These are phyloP conservation scores for Dioscorea zingiberensis DNA, from an alignment of 106 monocot species.

Conservation along the genomic window DNA sequence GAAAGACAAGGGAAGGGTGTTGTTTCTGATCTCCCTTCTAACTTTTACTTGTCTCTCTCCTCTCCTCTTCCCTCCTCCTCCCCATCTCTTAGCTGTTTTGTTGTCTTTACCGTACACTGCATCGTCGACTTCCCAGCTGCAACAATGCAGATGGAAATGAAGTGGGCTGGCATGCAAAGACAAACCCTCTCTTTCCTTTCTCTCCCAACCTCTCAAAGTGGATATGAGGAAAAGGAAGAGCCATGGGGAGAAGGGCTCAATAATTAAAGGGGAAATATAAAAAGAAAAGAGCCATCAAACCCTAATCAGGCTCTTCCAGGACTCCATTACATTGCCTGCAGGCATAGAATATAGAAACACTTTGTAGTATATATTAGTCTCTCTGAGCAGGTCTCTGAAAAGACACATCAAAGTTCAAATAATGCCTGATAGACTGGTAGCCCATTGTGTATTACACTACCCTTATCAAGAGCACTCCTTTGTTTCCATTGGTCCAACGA, in stretches of 20 bases:
- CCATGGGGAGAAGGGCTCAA: not conserved
- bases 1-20: too few species aligned
- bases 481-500: too few species aligned
- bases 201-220: not conserved
- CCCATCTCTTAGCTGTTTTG: not conserved
- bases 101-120: conserved; percentile 7
- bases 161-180: conserved; percentile 13
- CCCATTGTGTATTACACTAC: too few species aligned
- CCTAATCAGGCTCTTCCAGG: conserved; percentile 29
- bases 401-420: conserved; percentile 28
- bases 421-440: not conserved
- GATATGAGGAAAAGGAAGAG: not conserved
- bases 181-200: conserved; percentile 7
- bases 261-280: conserved; percentile 9
- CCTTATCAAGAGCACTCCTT: too few species aligned
- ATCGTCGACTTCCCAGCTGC: not conserved
- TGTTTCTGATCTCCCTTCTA: too few species aligned
- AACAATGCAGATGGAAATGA: conserved; percentile 20
- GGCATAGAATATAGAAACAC: conserved; percentile 5
- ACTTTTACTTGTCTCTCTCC: too few species aligned
- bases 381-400: conserved; percentile 19
- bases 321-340: not conserved
- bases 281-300: conserved; percentile 13
- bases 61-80: not conserved
- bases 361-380: conserved; percentile 2